Conservation (phyloP, 805 yeast species). For the Myxozyma mucilagina region DNA sequence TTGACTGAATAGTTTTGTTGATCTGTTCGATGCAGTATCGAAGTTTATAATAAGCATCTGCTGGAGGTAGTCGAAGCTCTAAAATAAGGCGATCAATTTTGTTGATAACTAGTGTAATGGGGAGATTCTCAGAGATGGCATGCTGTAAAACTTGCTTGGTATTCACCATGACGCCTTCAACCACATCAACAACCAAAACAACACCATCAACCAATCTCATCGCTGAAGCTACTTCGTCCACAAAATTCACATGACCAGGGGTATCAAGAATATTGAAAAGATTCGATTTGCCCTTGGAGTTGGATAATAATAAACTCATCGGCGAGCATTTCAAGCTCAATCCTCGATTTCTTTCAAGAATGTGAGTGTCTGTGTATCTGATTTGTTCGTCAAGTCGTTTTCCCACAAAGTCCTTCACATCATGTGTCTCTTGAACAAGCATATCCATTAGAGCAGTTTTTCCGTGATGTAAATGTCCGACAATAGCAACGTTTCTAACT, state of each 20-base stretch:
- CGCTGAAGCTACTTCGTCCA: slow-evolving; percentile 68
- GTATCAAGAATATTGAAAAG: slow-evolving; percentile 72
- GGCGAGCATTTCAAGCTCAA: slow-evolving; percentile 64
- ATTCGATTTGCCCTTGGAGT: slow-evolving; percentile 54
- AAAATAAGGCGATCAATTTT: slow-evolving; percentile 83
- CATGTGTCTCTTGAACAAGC: slow-evolving; percentile 68
- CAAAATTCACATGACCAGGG: slow-evolving; percentile 89
- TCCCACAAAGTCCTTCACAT: slow-evolving; percentile 38
- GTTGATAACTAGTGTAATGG: slow-evolving; percentile 65
- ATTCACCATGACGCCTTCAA: slow-evolving; percentile 74
- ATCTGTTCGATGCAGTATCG: slow-evolving; percentile 60
- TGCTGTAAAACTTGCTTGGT: slow-evolving; percentile 53
- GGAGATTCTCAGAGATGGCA: slow-evolving; percentile 52
- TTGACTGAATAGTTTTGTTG: slow-evolving; percentile 50
- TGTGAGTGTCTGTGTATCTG: slow-evolving; percentile 71
- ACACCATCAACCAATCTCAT: slow-evolving; percentile 64
- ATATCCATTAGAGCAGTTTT: slow-evolving; percentile 77
- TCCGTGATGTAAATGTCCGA: slow-evolving; percentile 84
- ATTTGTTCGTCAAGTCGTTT: slow-evolving; percentile 48
- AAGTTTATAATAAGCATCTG: slow-evolving; percentile 71
- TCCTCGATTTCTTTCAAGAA: slow-evolving; percentile 69
- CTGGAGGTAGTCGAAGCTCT: slow-evolving; percentile 73
- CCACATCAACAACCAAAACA: slow-evolving; percentile 72
- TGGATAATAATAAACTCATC: slow-evolving; percentile 59
- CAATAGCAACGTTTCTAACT: slow-evolving; percentile 69